Evolutionary conservation across 2,329 filamentous ascomycete species (phyloP), one percentile per base, ranked within the genome.

Genomic region (Rutstroemia sp.): DNA sequence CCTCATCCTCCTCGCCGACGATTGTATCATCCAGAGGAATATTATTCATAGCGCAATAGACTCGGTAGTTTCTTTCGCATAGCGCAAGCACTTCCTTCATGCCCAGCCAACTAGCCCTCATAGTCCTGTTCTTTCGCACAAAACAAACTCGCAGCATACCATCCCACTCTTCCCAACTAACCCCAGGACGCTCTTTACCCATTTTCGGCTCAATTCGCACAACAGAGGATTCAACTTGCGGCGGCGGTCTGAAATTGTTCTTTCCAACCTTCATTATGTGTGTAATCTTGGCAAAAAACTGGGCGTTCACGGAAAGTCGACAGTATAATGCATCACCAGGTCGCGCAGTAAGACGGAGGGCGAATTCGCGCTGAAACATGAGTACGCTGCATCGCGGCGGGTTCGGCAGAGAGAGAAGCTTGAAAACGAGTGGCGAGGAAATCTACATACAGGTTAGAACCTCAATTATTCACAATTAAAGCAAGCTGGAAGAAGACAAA

Each of bases 361-460:
- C 92, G 67, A 96, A 96, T 74, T 97, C 92, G 68, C 91, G 84
- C 76, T 97, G 92, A 67, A 95, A 94, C 91, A 96, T 96, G 73
- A 97, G 89, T 62, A 97, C 83, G 65, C 87, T 92, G 58, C 83
- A 84, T 36, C 92, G 78, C 0, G 94, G 94, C 0, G 91, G 86
- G 45, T 90, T 90, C 4, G 83, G 84, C 61, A 92, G 84, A 27
- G 88, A 82, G 51, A 97, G 81, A 48, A 97, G 83, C 73, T 71
- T 85, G 79, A 96, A 96, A 51, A 94, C 91, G 48, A 99, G 78
- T 2, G 92, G 94, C 61, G 86, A 91, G 10, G 89, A 95, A 68
- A 97, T 97, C 78, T 88, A 49, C 47, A 38, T 19, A 19, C 34
- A 10, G 9, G 19, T 52, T 58, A 47, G 21, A 40, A 17, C 36